Conservation (phyloP, 371 early-diverging fungal species). For the Mucor piriformis region DNA sequence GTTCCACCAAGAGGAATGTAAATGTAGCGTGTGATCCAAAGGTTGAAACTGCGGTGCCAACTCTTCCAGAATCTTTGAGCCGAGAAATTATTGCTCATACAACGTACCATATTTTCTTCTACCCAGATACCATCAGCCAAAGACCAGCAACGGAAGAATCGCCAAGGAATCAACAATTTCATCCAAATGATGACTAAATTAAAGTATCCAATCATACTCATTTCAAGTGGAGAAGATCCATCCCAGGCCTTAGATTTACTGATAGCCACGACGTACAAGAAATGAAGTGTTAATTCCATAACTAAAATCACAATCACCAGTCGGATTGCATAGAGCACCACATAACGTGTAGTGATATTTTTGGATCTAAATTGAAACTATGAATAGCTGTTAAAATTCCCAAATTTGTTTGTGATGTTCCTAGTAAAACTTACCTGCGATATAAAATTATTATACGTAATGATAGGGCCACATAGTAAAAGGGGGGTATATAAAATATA, state of each 20-base stretch:
- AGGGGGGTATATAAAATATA: slow-evolving; percentile 90
- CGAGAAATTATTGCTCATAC: slow-evolving; percentile 93
- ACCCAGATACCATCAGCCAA: slow-evolving; percentile 83
- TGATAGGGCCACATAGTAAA: slow-evolving; percentile 94
- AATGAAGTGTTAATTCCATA: slow-evolving; percentile 87
- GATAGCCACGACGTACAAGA: slow-evolving; percentile 85
- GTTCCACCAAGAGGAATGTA: slow-evolving; percentile 92
- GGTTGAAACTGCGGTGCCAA: slow-evolving; percentile 92
- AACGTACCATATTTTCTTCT: slow-evolving; percentile 91
- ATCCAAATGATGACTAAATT: slow-evolving; percentile 91
- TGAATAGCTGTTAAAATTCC: background rate
- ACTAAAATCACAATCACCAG: slow-evolving; percentile 57
- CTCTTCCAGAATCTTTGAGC: slow-evolving; percentile 89
- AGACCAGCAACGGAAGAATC: slow-evolving; percentile 93
- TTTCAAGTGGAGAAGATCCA: slow-evolving; percentile 70
- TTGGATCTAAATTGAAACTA: slow-evolving; percentile 57
- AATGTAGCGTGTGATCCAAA: slow-evolving; percentile 90
- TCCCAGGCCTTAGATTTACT: slow-evolving; percentile 81
- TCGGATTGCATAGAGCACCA: slow-evolving; percentile 51
- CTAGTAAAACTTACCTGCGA: slow-evolving; percentile 64
- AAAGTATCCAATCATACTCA: slow-evolving; percentile 81
- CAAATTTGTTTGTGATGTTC: background rate
- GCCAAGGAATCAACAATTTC: slow-evolving; percentile 89
- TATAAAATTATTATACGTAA: slow-evolving; percentile 90
- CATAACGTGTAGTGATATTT: slow-evolving; percentile 39